phyloP scores from a whole-genome alignment of 805 yeast genomes.

The Schizosaccharomyces lindneri region DNA sequence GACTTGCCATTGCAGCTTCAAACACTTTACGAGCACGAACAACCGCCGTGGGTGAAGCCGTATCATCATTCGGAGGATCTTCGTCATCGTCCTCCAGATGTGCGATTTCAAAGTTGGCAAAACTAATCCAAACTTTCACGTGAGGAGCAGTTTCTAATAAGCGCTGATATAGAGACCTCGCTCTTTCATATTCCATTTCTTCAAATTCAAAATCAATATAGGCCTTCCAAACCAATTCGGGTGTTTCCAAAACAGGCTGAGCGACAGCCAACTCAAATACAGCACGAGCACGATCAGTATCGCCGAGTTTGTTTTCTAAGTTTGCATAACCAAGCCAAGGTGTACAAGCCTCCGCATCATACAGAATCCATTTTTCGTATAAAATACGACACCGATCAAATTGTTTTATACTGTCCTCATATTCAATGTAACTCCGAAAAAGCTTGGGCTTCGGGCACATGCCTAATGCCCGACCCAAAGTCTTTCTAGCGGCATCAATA shows the following conservation, averaged over 20 bases:
- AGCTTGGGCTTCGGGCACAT: conserved; percentile 33
- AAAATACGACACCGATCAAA: conserved; percentile 57
- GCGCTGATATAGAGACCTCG: conserved; percentile 26
- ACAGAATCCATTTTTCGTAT: conserved; percentile 40
- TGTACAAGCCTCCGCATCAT: conserved; percentile 17
- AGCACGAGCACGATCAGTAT: conserved; percentile 39
- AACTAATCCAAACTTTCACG: conserved; percentile 31
- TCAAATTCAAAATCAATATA: conserved; percentile 39
- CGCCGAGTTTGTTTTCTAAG: conserved; percentile 45
- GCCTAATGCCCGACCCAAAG: conserved; percentile 53
- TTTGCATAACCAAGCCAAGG: conserved; percentile 43
- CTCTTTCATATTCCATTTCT: conserved; percentile 29
- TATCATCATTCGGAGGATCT: conserved; percentile 22
- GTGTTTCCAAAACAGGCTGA: conserved; percentile 11
- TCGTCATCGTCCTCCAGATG: conserved; percentile 19
- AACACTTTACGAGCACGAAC: conserved; percentile 30
- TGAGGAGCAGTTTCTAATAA: conserved; percentile 15
- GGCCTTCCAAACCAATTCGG: conserved; percentile 15
- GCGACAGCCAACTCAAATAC: conserved; percentile 30
- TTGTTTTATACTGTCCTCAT: conserved; percentile 48
- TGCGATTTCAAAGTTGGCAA: conserved; percentile 47
- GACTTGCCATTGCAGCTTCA: conserved; percentile 24
- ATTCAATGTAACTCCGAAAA: conserved; percentile 35
- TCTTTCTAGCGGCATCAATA: conserved; percentile 31
- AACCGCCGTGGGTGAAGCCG: conserved; percentile 15